phyloP scores from a whole-genome alignment of 495 filamentous ascomycete species.

The Hyphodiscus hymeniophilus region DNA sequence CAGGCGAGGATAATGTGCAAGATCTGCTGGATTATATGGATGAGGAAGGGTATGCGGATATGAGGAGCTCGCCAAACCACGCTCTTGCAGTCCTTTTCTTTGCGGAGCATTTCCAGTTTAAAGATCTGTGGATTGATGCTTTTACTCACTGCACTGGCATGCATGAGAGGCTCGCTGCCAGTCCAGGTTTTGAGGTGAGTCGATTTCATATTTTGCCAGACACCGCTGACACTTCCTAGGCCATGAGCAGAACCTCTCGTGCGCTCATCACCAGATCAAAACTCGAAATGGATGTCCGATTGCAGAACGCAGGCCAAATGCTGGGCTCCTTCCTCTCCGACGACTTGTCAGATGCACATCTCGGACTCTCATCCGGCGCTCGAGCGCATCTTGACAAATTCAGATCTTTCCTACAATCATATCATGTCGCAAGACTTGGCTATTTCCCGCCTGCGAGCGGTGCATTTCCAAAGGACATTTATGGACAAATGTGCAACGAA shows the following conservation, averaged over 20 bases:
- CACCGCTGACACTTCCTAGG: conserved; percentile 26
- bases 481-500: conserved; percentile 49
- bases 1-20: conserved; percentile 37
- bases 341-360: conserved; percentile 46
- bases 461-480: conserved; percentile 43
- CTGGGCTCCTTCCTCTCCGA: conserved; percentile 52
- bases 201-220: neutral
- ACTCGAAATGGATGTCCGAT: conserved; percentile 52
- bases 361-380: conserved; percentile 43
- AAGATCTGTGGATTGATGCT: conserved; percentile 50
- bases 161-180: conserved; percentile 42
- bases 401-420: conserved; percentile 50
- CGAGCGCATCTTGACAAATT: conserved; percentile 55
- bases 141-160: conserved; percentile 64
- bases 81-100: conserved; percentile 51
- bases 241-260: conserved; percentile 44
- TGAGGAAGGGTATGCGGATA: conserved; percentile 51
- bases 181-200: conserved; percentile 48
- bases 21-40: conserved; percentile 48
- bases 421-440: conserved; percentile 51
- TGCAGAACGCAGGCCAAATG: conserved; percentile 37
- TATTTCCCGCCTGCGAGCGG: conserved; percentile 51
- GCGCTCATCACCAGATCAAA: conserved; percentile 51
- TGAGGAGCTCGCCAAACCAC: conserved; percentile 49
- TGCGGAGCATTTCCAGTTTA: conserved; percentile 49